Percentiles rank a stretch among this genome's conserved stretches.
Evolutionary conservation across 2,329 filamentous ascomycete genomes (phyloP).

Genomic region (Botryotinia convoluta): DNA sequence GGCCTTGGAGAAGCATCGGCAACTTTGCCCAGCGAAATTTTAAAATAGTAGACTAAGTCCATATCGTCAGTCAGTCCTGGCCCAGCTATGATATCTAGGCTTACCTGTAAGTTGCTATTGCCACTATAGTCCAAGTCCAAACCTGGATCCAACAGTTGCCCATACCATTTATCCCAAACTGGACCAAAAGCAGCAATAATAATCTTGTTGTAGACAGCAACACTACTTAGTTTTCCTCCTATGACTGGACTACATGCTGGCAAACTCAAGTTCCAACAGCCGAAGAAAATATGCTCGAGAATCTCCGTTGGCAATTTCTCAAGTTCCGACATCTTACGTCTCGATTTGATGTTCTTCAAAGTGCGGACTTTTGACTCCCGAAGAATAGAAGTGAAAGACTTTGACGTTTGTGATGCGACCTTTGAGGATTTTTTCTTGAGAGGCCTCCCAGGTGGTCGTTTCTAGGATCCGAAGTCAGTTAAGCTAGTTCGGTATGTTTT

Average conservation of each 20-base stretch:
- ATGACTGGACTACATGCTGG: slow-evolving; percentile 36
- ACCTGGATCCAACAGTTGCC: background rate
- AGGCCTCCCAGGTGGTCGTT: slow-evolving; percentile 26
- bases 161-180: slow-evolving; percentile 30
- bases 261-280: slow-evolving; percentile 34
- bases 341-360: slow-evolving; percentile 34
- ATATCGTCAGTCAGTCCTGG: background rate
- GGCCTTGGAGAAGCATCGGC: slow-evolving; percentile 28
- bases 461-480: slow-evolving; percentile 21
- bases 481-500: background rate
- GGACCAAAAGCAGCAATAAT: slow-evolving; percentile 33
- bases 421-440: slow-evolving; percentile 21
- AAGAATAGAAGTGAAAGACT: background rate
- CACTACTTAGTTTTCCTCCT: slow-evolving; percentile 34
- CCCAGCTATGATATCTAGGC: background rate
- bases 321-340: slow-evolving; percentile 32
- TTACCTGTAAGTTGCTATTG: slow-evolving; percentile 19
- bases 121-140: background rate
- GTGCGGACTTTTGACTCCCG: slow-evolving; percentile 23
- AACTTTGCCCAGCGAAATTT: slow-evolving; percentile 35
- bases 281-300: slow-evolving; percentile 35
- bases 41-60: slow-evolving; percentile 29
- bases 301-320: slow-evolving; percentile 38
- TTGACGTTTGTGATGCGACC: background rate
- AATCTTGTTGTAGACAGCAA: slow-evolving; percentile 30